phyloP scores from a whole-genome alignment of 83 land plant genomes.

The Larix sibirica region DNA sequence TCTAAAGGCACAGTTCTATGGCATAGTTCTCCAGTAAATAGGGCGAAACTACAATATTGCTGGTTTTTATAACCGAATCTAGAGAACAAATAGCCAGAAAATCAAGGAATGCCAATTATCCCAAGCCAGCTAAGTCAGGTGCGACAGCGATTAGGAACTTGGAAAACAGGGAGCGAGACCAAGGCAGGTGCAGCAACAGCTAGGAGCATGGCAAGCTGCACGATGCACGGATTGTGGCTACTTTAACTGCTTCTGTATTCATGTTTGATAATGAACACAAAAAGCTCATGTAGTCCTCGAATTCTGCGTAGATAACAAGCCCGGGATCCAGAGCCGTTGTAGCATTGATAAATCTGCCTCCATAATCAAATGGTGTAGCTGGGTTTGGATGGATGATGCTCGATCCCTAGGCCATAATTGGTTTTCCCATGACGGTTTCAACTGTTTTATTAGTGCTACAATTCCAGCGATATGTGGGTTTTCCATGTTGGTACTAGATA shows the following conservation, averaged over 20 bases:
- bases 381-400: constrained; percentile 19
- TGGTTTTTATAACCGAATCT: too few relatives aligned
- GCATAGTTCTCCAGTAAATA: too few relatives aligned
- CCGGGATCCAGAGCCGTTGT: constrained; percentile 76
- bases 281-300: constrained; percentile 71
- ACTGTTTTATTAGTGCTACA: constrained; percentile 72
- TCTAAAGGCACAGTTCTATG: too few relatives aligned
- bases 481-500: constrained; percentile 92
- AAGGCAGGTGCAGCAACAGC: too few relatives aligned
- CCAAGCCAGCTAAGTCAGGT: too few relatives aligned
- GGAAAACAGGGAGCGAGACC: too few relatives aligned
- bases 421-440: constrained; percentile 59
- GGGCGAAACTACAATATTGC: too few relatives aligned
- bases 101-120: too few relatives aligned
- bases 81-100: too few relatives aligned
- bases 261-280: constrained; percentile 61
- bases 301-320: constrained; percentile 54
- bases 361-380: constrained; percentile 65
- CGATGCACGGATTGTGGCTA: too few relatives aligned
- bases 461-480: constrained; percentile 82
- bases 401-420: constrained; percentile 61
- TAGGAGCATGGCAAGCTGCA: too few relatives aligned
- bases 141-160: too few relatives aligned
- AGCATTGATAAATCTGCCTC: constrained; percentile 64
- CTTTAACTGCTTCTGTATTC: constrained; percentile 33